Evolutionary conservation across 257 asterid species (phyloP).

Genomic region (Penstemon eatonii): DNA sequence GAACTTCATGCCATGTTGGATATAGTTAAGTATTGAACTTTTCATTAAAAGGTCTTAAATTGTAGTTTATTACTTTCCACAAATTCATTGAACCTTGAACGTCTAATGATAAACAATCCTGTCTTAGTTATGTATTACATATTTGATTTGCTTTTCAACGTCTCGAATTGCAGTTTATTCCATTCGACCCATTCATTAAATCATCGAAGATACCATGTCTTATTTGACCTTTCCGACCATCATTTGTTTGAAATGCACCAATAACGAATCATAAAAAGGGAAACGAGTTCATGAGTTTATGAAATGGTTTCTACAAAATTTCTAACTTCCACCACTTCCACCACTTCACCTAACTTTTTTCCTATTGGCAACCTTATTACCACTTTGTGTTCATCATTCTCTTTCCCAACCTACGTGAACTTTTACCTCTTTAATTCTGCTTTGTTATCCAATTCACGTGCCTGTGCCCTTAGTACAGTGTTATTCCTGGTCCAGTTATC

Average conservation of each 20-base stretch:
- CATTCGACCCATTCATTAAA: too few relatives aligned
- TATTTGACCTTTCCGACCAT: not conserved
- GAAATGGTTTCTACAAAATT: constrained; percentile 6
- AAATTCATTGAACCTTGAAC: too few relatives aligned
- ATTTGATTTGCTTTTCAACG: too few relatives aligned
- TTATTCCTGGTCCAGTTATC: not conserved
- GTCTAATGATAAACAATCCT: too few relatives aligned
- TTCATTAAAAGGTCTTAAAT: not conserved
- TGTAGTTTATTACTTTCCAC: constrained; percentile 6
- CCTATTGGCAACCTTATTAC: not conserved
- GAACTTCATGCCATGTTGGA: too few relatives aligned
- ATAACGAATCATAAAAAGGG: not conserved
- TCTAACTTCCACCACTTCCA: not conserved
- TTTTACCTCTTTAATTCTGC: not conserved
- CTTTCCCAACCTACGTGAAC: not conserved
- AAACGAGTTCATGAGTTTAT: constrained; percentile 4
- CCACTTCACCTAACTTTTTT: not conserved
- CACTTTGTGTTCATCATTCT: not conserved
- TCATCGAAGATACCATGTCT: not conserved
- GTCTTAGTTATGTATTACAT: too few relatives aligned
- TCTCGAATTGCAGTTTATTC: too few relatives aligned
- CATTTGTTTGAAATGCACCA: too few relatives aligned
- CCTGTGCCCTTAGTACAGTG: not conserved
- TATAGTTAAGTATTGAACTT: not conserved
- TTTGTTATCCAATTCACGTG: not conserved